Percentiles rank a stretch among this genome's conserved stretches.
These are phyloP conservation scores for Pichia occidentalis DNA, from an alignment of 805 yeast genomes.

Conservation along the genomic window DNA sequence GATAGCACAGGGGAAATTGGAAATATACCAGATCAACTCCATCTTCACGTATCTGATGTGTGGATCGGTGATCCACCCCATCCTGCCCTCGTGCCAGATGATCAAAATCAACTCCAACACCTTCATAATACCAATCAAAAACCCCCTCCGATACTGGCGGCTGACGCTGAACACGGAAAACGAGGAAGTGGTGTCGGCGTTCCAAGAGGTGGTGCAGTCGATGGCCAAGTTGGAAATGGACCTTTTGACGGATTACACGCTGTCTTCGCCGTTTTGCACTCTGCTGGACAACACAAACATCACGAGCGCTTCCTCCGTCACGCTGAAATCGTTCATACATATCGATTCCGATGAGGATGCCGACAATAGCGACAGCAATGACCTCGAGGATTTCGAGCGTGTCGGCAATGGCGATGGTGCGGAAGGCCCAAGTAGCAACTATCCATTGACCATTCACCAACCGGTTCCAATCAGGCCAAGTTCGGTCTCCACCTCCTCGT, in stretches of 20 bases:
- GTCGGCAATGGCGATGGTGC: too few species aligned
- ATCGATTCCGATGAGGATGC: slow-evolving; percentile 3
- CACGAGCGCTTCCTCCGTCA: slow-evolving; percentile 4
- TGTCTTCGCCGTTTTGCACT: slow-evolving; percentile 11
- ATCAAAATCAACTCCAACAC: slow-evolving; percentile 41
- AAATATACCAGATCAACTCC: slow-evolving; percentile 48
- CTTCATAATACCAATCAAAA: slow-evolving; percentile 58
- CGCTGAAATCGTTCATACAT: slow-evolving; percentile 4
- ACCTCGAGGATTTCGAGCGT: too few species aligned
- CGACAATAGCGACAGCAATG: background rate
- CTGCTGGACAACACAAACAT: slow-evolving; percentile 1
- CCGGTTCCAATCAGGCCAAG: slow-evolving; percentile 10
- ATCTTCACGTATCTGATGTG: slow-evolving; percentile 51
- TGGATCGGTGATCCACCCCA: slow-evolving; percentile 68
- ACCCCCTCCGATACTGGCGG: slow-evolving; percentile 75
- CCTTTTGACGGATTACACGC: slow-evolving; percentile 3
- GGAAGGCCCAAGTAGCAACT: background rate
- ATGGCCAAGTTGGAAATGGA: slow-evolving; percentile 17
- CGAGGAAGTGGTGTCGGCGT: slow-evolving; percentile 20
- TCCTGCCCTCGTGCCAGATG: slow-evolving; percentile 57
- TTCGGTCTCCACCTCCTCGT: slow-evolving; percentile 5
- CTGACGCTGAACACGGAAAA: slow-evolving; percentile 35
- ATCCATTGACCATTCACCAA: slow-evolving; percentile 5
- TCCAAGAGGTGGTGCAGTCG: slow-evolving; percentile 23
- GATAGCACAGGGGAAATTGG: slow-evolving; percentile 55